These are phyloP conservation scores for Aquilaria malaccensis DNA, from an alignment of 345 rosid genomes.

Conservation along the genomic window DNA sequence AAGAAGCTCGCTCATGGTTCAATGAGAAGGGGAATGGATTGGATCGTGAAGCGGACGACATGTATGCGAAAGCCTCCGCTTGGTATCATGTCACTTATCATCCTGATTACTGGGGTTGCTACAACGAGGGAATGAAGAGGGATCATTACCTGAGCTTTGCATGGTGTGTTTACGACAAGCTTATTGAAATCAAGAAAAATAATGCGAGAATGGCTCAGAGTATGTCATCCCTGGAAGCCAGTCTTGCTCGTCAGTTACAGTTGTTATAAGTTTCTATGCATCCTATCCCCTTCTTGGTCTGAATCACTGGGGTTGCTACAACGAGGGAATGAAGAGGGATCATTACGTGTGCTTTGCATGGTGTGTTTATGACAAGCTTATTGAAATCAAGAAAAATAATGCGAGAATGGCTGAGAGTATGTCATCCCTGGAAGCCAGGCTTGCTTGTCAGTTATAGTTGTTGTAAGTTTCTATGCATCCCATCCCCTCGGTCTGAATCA, in stretches of 20 bases:
- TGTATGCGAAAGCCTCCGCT: conserved; percentile 38
- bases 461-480: too few species aligned
- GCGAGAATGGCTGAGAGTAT: neutral
- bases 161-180: conserved; percentile 30
- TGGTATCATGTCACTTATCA: conserved; percentile 43
- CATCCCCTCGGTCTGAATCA: too few species aligned
- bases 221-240: neutral
- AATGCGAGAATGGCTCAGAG: neutral
- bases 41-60: conserved; percentile 12
- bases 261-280: neutral
- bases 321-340: conserved; percentile 8
- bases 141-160: conserved; percentile 34
- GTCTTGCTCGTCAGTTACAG: neutral
- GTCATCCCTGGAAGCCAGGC: neutral
- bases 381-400: conserved; percentile 16
- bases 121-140: conserved; percentile 10
- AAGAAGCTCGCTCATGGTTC: conserved; percentile 44
- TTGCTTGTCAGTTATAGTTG: neutral
- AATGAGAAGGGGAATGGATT: conserved; percentile 1
- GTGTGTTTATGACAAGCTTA: conserved; percentile 29
- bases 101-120: conserved; percentile 22
- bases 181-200: conserved; percentile 19
- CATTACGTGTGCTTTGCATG: conserved; percentile 37
- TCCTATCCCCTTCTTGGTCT: too few species aligned
- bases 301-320: conserved; percentile 15